Percentiles rank a stretch among this genome's conserved stretches.
Conservation (phyloP, 768 basidiomycete species). For the Amanita rubescens region DNA sequence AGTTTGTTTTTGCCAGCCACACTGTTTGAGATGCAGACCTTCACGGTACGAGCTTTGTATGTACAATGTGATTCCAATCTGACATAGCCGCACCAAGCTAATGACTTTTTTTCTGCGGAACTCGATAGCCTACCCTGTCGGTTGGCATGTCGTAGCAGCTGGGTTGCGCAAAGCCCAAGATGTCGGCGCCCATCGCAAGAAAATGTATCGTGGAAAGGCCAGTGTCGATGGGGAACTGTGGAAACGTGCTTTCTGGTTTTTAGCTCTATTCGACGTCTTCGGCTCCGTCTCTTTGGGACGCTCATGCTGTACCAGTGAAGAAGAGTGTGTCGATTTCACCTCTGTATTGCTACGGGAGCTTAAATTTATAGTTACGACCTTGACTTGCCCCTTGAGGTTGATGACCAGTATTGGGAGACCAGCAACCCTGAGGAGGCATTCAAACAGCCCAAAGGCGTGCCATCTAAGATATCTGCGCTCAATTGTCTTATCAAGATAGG, state of each 20-base stretch:
- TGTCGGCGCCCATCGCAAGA: slow-evolving; percentile 66
- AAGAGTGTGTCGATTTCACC: slow-evolving; percentile 44
- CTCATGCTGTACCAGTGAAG: slow-evolving; percentile 48
- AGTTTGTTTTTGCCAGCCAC: slow-evolving; percentile 49
- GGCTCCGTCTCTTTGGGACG: slow-evolving; percentile 48
- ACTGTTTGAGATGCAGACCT: slow-evolving; percentile 56
- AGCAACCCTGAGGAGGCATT: slow-evolving; percentile 44
- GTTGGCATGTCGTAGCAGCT: slow-evolving; percentile 49
- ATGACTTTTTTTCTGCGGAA: slow-evolving; percentile 49
- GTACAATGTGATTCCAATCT: not conserved
- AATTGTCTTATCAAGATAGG: slow-evolving; percentile 58
- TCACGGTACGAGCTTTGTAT: slow-evolving; percentile 14
- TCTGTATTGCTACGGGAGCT: not conserved
- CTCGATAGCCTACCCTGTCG: slow-evolving; percentile 36
- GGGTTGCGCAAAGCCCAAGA: slow-evolving; percentile 65
- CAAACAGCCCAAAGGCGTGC: slow-evolving; percentile 56
- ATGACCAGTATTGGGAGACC: slow-evolving; percentile 72
- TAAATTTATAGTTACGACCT: slow-evolving; percentile 61
- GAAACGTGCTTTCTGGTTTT: slow-evolving; percentile 75
- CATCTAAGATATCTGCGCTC: slow-evolving; percentile 53
- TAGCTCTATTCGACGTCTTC: slow-evolving; percentile 54
- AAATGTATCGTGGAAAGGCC: slow-evolving; percentile 38
- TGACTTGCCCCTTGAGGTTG: slow-evolving; percentile 75
- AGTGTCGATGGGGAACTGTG: slow-evolving; percentile 61
- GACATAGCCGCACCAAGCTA: slow-evolving; percentile 26